Base-by-base conservation (phyloP, 306 rosid genomes). In the Glycine latifolia region DNA sequence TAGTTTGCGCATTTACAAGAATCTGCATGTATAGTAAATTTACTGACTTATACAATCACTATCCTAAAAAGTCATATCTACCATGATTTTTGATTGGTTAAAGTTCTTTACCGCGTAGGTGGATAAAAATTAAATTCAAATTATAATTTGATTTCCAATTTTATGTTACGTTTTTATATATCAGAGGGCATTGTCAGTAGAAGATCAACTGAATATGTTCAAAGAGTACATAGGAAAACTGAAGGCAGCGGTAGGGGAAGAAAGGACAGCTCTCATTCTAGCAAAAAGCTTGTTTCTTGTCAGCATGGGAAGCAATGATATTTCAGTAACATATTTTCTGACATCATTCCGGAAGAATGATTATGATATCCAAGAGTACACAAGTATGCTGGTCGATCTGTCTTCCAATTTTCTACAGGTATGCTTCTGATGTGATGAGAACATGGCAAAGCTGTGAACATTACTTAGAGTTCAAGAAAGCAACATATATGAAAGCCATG, bases 131-230 rank as follows among this genome's bases (percentile, higher is more conserved):
- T 8, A 47, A 47, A 47, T 9, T 47, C 50, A 47, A 47, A 47
- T 8, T 47, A 47, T 47, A 47, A 10, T 67, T 73, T 10, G 17
- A 16, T 9, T 35, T 67, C 9, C 12, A 56, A 66, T n/a, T 13
- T 35, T 59, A 8, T 53, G 10, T 52, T 3, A 35, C 2, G 3
- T 52, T 44, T 72, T 5, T 26, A 59, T 65, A 12, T 61, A 10
- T 70, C 65, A 85, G 87, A 50, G 54, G 4, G 79, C 2, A 10
- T 44, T 85, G n/a, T 85, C 87, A 69, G 0, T 44, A 7, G 75
- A 76, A 7, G 82, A 85, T 43, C 87, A 85, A 69, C 55, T 85
- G 62, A 5, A 16, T 1, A 41, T 85, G 87, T 85, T 85, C 71
- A 69, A 85, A 71, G 80, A 76, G 10, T 85, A 85, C 72, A 80